phyloP scores from a whole-genome alignment of 257 asterid species.

The Ajuga chamaepitys region DNA sequence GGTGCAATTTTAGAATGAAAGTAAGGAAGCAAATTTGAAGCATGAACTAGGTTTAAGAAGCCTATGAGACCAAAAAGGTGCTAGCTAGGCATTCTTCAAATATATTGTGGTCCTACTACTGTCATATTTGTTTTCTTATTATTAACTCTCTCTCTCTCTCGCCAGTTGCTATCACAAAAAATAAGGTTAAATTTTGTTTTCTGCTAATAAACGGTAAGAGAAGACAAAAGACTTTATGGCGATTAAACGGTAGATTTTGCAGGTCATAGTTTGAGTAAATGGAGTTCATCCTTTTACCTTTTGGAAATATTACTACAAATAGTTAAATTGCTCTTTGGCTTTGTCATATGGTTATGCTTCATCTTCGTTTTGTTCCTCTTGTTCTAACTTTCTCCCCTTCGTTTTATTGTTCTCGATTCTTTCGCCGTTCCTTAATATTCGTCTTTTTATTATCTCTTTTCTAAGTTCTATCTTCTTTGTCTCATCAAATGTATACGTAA shows the following conservation, averaged over 20 bases:
- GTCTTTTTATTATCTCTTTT: no score
- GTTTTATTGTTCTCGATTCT: no score
- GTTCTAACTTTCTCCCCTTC: no score
- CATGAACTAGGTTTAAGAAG: neutral
- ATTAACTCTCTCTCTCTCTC: constrained; percentile 29
- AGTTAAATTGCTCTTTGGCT: no score
- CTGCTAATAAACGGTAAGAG: neutral
- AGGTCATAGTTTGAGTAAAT: constrained; percentile 8
- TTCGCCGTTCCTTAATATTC: no score
- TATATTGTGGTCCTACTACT: constrained; percentile 5
- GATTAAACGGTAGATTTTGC: neutral
- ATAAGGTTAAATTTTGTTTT: neutral
- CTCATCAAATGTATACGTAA: neutral
- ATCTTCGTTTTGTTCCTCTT: no score
- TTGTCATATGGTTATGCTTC: no score
- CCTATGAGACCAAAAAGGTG: neutral
- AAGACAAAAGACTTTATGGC: neutral
- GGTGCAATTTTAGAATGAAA: neutral
- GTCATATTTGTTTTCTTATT: constrained; percentile 13
- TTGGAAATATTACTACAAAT: no score
- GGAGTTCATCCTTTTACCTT: neutral
- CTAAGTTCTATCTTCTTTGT: no score
- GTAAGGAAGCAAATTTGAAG: constrained; percentile 4
- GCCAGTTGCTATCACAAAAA: constrained; percentile 21
- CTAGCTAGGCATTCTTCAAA: constrained; percentile 15